phyloP scores from a whole-genome alignment of 768 basidiomycete species.

The Russula brevipes region DNA sequence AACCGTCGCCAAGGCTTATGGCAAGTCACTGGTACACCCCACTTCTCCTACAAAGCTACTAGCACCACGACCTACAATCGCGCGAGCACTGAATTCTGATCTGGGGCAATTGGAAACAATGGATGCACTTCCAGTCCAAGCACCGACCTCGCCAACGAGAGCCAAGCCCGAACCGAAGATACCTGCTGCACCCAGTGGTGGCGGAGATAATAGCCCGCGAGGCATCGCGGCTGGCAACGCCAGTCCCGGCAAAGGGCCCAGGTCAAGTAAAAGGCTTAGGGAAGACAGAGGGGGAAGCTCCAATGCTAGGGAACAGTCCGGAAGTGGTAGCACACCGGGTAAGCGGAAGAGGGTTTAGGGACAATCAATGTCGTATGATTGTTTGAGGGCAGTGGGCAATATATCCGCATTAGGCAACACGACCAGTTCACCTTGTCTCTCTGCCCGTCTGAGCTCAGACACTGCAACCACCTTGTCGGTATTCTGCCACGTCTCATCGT shows the following conservation, averaged over 20 bases:
- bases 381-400: too few relatives aligned
- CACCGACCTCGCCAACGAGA: conserved; percentile 11
- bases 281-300: neutral
- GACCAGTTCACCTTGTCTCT: neutral
- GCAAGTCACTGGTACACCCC: conserved; percentile 5
- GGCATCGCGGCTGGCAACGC: neutral
- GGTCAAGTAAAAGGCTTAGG: conserved; percentile 13
- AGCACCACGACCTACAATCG: neutral
- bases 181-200: neutral
- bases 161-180: neutral
- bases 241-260: neutral
- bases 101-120: neutral
- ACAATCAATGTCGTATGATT: too few relatives aligned
- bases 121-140: neutral
- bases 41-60: conserved; percentile 8
- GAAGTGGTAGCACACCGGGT: neutral
- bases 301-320: neutral
- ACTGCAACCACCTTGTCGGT: neutral
- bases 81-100: neutral
- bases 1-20: conserved; percentile 11
- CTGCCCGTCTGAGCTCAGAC: neutral
- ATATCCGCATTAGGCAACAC: conserved; percentile 6
- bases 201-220: neutral
- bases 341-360: conserved; percentile 11
- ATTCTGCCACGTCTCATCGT: neutral